Evolutionary conservation across 345 rosid genomes (phyloP).

Genomic region (Jatropha curcas): DNA sequence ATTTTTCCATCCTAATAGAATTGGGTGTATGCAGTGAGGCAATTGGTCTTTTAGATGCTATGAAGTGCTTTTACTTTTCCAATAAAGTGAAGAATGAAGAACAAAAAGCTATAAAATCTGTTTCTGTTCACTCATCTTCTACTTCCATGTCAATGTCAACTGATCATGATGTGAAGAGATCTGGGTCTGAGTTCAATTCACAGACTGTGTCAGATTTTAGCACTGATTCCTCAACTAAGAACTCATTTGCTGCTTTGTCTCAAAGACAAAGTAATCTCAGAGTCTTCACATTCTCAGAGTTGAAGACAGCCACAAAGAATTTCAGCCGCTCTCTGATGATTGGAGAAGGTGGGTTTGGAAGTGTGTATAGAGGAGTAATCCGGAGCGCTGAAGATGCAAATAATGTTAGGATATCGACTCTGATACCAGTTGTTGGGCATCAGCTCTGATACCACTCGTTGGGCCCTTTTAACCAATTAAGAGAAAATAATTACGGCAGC

Average conservation of each 20-base stretch:
- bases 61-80: constrained; percentile 70
- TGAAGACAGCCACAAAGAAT: constrained; percentile 83
- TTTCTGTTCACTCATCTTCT: constrained; percentile 39
- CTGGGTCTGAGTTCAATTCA: constrained; percentile 73
- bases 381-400: constrained; percentile 55
- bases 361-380: constrained; percentile 71
- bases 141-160: constrained; percentile 46
- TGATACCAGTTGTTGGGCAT: too few species aligned
- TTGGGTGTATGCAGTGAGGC: constrained; percentile 36
- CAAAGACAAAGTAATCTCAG: constrained; percentile 72
- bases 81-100: constrained; percentile 49
- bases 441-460: too few species aligned
- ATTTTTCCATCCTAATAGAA: neutral
- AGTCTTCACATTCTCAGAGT: constrained; percentile 65
- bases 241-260: constrained; percentile 64
- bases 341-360: constrained; percentile 97
- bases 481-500: too few species aligned
- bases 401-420: too few species aligned
- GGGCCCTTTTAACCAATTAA: too few species aligned
- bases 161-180: constrained; percentile 49
- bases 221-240: constrained; percentile 56
- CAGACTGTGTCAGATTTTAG: constrained; percentile 66
- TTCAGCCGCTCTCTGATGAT: constrained; percentile 89
- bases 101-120: constrained; percentile 47
- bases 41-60: constrained; percentile 33